Base-by-base conservation (phyloP, 2,329 filamentous ascomycete species). In the Alternaria consortialis region DNA sequence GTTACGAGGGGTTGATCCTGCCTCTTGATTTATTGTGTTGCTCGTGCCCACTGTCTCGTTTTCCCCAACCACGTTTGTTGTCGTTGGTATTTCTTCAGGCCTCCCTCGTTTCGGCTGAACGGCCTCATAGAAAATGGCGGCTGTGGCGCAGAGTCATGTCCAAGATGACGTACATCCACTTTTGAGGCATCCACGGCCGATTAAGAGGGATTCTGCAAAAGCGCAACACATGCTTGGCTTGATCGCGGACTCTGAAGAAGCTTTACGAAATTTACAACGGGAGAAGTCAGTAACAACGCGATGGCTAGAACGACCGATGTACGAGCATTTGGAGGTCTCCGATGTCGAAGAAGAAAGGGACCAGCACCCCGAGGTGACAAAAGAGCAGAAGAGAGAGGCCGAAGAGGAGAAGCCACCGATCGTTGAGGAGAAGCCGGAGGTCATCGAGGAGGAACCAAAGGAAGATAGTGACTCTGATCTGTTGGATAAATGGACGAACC, bases 291-390 rank as follows among this genome's bases (percentile, higher is more conserved):
- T 67, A 36, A 73, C 70, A 20, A 73, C 70, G 61, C 65, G 64
- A 73, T 73, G 70, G 70, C 46, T 73, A 27, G 70, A 73, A 61
- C 65, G 66, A 17, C 70, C 70, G 31, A 64, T 71, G 60, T 70
- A 73, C 40, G 64, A 65, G 36, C 64, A 69, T 37, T 62, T 66
- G 48, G 63, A 65, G 27, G 58, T 63, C 47, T 68, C 68, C 31
- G 52, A 68, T 31, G 51, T 63, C 37, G 65, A 68, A 57, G 58
- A 65, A 36, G 61, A 65, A 59, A 62, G 32, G 32, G 57, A 31
- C 1, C 34, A 43, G n/a, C 40, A 39, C 37, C 20, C 13, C 15
- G 5, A 12, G 17, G 46, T 36, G 7, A 46, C 9, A 8, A 29
- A 39, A 32, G 50, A 58, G 32, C 47, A 37, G 50, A 25, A 37